Percentiles rank a stretch among this genome's conserved stretches.
Conservation (phyloP, 1,284 basidiomycete genomes). For the Cutaneotrichosporon cavernicola region DNA sequence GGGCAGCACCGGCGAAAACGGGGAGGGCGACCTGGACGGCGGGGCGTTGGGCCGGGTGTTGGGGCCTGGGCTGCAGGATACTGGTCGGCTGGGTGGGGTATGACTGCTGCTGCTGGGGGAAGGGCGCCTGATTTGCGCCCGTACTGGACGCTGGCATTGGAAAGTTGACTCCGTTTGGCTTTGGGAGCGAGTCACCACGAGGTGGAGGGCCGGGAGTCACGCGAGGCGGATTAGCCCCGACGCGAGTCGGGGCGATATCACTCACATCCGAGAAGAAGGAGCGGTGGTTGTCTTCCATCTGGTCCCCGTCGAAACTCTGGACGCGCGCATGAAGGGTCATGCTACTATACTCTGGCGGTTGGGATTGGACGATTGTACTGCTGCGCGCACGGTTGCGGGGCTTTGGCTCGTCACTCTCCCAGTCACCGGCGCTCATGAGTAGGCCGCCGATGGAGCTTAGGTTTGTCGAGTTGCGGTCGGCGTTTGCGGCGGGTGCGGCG, state of each 20-base stretch:
- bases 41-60: neutral
- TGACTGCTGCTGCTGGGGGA: neutral
- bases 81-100: neutral
- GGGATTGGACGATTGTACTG: neutral
- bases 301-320: conserved; percentile 2
- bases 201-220: neutral
- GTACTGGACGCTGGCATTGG: conserved; percentile 11
- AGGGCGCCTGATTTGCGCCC: neutral
- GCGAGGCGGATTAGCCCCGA: neutral
- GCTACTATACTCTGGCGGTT: conserved; percentile 3
- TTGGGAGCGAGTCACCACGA: neutral
- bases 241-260: neutral
- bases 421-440: conserved; percentile 8
- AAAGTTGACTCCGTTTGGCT: conserved; percentile 4
- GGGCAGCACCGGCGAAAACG: conserved; percentile 6
- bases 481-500: neutral
- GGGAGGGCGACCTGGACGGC: conserved; percentile 10
- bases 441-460: conserved; percentile 24
- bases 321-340: conserved; percentile 15
- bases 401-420: conserved; percentile 4
- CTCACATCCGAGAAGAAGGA: conserved; percentile 2
- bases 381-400: conserved; percentile 4
- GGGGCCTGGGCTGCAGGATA: neutral
- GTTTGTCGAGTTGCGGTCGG: conserved; percentile 18
- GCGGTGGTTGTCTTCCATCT: neutral